phyloP scores from a whole-genome alignment of 768 basidiomycete genomes.

The Collybia mongolica region DNA sequence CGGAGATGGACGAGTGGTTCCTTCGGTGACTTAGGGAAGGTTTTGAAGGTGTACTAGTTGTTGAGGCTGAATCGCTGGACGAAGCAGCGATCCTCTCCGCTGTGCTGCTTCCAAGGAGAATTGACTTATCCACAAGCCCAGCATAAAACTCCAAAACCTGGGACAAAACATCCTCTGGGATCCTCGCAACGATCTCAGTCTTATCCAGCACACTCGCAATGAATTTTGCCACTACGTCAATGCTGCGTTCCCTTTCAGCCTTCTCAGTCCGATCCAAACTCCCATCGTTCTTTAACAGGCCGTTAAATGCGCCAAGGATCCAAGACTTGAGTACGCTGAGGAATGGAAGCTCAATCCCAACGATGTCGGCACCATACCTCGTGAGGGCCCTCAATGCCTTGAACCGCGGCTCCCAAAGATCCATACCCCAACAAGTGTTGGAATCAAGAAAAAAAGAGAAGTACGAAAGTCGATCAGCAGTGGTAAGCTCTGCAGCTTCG shows the following conservation, averaged over 20 bases:
- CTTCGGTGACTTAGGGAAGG: constrained; percentile 47
- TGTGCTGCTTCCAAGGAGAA: constrained; percentile 30
- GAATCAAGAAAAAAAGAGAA: constrained; percentile 60
- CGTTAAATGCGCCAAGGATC: constrained; percentile 66
- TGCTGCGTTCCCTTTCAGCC: constrained; percentile 60
- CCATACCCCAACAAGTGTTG: constrained; percentile 53
- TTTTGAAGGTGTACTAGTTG: constrained; percentile 20
- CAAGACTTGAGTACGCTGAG: constrained; percentile 59
- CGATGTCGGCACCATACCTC: constrained; percentile 54
- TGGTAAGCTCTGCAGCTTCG: constrained; percentile 43
- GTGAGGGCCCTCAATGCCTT: constrained; percentile 68
- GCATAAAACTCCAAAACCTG: constrained; percentile 64
- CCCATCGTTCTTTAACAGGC: constrained; percentile 32
- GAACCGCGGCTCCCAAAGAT: constrained; percentile 70
- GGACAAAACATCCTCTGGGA: constrained; percentile 56
- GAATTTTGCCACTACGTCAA: constrained; percentile 60
- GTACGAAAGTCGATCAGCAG: constrained; percentile 60
- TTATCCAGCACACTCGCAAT: constrained; percentile 50
- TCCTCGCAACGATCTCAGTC: constrained; percentile 54
- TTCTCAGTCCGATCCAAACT: constrained; percentile 39
- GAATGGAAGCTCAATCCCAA: constrained; percentile 62
- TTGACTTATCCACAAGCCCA: constrained; percentile 51
- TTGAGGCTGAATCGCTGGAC: constrained; percentile 26
- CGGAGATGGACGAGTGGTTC: constrained; percentile 61
- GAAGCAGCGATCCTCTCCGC: constrained; percentile 32